A percentile compares a stretch with the other conserved stretches of the same genome.
Conservation (phyloP, 2,329 filamentous ascomycete genomes). For the Fusarium xylarioides region DNA sequence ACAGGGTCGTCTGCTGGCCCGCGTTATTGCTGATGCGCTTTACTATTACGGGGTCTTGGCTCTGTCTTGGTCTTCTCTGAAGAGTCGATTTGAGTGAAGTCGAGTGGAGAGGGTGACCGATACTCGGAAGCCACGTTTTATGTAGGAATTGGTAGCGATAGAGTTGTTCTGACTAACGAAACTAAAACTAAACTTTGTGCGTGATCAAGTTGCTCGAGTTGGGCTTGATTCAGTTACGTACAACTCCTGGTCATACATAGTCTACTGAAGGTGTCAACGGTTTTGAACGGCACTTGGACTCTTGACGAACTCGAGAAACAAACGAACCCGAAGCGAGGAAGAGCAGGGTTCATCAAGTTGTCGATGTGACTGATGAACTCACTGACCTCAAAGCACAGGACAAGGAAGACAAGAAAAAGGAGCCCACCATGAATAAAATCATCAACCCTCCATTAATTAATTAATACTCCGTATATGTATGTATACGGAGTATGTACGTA, state of each 20-base stretch:
- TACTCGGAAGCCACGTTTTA: constrained; percentile 5
- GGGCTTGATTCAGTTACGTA: constrained; percentile 9
- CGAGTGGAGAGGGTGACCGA: not conserved
- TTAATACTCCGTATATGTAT: not conserved
- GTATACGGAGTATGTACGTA: not conserved
- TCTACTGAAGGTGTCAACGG: not conserved
- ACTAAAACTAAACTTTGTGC: not conserved
- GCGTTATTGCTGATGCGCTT: constrained; percentile 26
- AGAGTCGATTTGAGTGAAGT: not conserved
- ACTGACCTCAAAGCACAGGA: constrained; percentile 16
- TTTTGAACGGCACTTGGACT: not conserved
- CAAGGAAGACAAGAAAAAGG: not conserved
- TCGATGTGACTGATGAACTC: constrained; percentile 9
- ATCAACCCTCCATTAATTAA: not conserved
- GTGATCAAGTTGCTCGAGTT: constrained; percentile 3
- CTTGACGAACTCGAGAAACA: not conserved
- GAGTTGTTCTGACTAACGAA: constrained; percentile 21
- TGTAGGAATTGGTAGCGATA: constrained; percentile 15
- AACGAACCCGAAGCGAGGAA: not conserved
- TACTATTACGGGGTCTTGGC: constrained; percentile 18
- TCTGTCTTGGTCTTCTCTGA: not conserved
- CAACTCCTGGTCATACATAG: not conserved
- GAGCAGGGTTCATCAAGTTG: constrained; percentile 5
- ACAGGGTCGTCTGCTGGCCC: constrained; percentile 43
- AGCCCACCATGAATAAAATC: not conserved